Conservation (phyloP, 2,329 filamentous ascomycete genomes). For the Colletotrichum sp. region DNA sequence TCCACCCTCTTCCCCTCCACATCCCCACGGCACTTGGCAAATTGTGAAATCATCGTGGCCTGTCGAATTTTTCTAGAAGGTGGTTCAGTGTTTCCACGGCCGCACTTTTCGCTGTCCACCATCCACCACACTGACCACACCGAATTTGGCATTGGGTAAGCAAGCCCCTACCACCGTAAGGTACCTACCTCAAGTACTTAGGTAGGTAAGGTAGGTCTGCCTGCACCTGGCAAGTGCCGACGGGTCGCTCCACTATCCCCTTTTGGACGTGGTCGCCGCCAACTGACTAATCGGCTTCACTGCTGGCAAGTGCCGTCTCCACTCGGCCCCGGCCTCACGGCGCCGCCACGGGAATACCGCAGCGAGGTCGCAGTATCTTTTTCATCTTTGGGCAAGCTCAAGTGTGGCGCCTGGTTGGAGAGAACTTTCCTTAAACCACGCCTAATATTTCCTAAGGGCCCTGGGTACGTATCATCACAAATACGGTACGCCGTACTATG, state of each 20-base stretch:
- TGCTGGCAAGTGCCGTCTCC: slow-evolving; percentile 8
- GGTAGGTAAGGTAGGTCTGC: no score
- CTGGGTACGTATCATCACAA: not conserved
- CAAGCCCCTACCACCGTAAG: not conserved
- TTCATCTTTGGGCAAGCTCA: not conserved
- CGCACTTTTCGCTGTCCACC: not conserved
- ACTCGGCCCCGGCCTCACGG: not conserved
- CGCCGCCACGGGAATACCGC: not conserved
- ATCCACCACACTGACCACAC: not conserved
- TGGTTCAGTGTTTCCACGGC: not conserved
- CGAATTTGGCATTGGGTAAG: not conserved
- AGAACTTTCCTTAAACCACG: not conserved
- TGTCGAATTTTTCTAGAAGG: slow-evolving; percentile 14
- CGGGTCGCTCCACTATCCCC: not conserved
- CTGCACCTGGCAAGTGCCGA: not conserved
- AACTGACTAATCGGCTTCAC: slow-evolving; percentile 14
- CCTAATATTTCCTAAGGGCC: not conserved
- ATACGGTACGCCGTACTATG: not conserved
- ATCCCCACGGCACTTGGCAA: not conserved
- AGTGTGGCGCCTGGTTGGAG: not conserved
- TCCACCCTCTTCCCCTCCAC: not conserved
- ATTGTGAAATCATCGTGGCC: slow-evolving; percentile 6
- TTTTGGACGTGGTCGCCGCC: not conserved
- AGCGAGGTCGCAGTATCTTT: not conserved
- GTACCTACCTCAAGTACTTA: no score